Evolutionary conservation across 2,329 filamentous ascomycete genomes (phyloP).

Genomic region (Ceratocystis papillata): DNA sequence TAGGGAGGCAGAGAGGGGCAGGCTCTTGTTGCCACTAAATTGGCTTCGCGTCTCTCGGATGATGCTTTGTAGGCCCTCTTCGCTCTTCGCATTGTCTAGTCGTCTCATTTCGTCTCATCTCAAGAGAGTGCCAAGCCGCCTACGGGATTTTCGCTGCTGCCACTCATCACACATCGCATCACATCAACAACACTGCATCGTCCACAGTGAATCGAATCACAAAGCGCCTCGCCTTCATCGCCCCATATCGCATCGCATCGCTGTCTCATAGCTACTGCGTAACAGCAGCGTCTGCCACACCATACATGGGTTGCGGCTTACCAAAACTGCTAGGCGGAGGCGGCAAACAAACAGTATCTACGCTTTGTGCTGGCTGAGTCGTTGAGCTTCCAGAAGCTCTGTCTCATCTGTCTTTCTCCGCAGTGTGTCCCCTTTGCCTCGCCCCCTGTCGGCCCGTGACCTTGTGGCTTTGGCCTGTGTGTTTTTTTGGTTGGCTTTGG

Average conservation of each 20-base stretch:
- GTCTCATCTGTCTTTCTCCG: neutral
- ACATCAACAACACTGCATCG: neutral
- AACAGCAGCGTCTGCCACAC: too few relatives aligned
- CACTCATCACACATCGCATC: neutral
- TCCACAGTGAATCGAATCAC: too few relatives aligned
- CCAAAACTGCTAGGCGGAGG: neutral
- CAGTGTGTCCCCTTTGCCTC: neutral
- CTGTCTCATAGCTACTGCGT: neutral
- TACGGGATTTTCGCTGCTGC: neutral
- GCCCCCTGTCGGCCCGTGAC: neutral
- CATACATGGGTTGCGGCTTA: neutral
- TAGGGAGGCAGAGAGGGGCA: neutral
- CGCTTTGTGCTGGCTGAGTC: too few relatives aligned
- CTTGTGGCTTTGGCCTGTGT: neutral
- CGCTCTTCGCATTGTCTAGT: neutral
- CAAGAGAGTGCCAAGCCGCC: neutral
- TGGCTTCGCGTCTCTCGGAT: neutral
- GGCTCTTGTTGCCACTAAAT: neutral
- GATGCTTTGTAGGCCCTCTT: neutral
- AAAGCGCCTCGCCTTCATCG: neutral
- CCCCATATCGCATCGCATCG: neutral
- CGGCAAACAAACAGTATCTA: too few relatives aligned
- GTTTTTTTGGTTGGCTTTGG: neutral
- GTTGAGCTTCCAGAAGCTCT: slow-evolving; percentile 1
- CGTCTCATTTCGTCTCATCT: neutral